A percentile compares a stretch with the other conserved stretches of the same genome.
These are phyloP conservation scores for Funneliformis mosseae DNA, from an alignment of 192 early-diverging fungal species.

Conservation along the genomic window DNA sequence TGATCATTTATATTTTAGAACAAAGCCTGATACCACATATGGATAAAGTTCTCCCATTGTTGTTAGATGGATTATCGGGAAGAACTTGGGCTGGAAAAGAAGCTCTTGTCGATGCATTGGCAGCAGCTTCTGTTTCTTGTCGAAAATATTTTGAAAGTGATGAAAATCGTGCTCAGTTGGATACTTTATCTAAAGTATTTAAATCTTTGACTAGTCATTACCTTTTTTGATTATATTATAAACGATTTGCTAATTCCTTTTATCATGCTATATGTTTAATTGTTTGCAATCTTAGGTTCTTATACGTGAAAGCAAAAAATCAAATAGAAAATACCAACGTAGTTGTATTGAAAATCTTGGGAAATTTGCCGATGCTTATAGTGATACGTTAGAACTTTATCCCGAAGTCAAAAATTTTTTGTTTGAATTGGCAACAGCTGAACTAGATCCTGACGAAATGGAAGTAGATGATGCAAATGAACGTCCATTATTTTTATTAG, in stretches of 20 bases:
- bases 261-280: neutral
- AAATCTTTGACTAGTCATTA: neutral
- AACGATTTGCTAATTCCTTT: neutral
- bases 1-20: neutral
- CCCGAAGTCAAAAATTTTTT: constrained; percentile 62
- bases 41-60: constrained; percentile 56
- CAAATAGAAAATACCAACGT: constrained; percentile 71
- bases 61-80: constrained; percentile 63
- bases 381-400: constrained; percentile 56
- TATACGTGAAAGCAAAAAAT: constrained; percentile 74
- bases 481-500: constrained; percentile 63
- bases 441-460: constrained; percentile 51
- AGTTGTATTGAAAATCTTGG: constrained; percentile 66
- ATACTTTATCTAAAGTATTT: constrained; percentile 48
- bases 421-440: constrained; percentile 46
- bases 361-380: constrained; percentile 58
- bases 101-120: constrained; percentile 65
- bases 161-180: constrained; percentile 36
- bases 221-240: neutral
- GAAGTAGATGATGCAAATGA: constrained; percentile 62
- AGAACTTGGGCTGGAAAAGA: constrained; percentile 88
- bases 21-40: constrained; percentile 49
- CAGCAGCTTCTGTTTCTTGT: constrained; percentile 54
- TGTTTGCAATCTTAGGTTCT: constrained; percentile 49
- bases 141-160: constrained; percentile 52